Conservation (phyloP, 1,284 basidiomycete species). For the Spongiforma sp. region DNA sequence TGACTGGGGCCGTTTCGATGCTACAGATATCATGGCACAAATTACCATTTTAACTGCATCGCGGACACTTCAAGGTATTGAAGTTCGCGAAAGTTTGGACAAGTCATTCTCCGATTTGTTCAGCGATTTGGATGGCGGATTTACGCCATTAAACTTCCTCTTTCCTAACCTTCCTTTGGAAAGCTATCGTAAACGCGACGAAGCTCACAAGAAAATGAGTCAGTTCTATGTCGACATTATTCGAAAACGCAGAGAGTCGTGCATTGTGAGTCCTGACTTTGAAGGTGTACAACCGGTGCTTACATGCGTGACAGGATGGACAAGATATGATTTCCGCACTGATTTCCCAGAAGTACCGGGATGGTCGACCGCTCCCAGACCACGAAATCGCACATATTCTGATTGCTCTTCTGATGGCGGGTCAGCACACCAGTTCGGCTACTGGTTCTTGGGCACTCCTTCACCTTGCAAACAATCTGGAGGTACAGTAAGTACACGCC, state of each 20-base stretch:
- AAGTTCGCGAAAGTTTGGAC: constrained; percentile 83
- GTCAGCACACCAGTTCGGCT: constrained; percentile 97
- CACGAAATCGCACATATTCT: constrained; percentile 97
- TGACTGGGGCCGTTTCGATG: constrained; percentile 78
- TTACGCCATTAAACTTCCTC: constrained; percentile 93
- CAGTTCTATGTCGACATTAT: constrained; percentile 95
- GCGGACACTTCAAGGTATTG: constrained; percentile 91
- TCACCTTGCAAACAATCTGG: constrained; percentile 83
- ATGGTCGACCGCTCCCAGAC: constrained; percentile 81
- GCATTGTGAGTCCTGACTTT: constrained; percentile 41
- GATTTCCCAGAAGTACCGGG: constrained; percentile 86
- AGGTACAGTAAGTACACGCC: constrained; percentile 67
- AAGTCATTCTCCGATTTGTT: constrained; percentile 89
- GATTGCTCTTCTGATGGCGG: constrained; percentile 96
- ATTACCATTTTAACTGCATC: constrained; percentile 96
- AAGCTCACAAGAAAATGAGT: constrained; percentile 93
- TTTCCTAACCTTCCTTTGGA: constrained; percentile 94
- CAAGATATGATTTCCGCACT: constrained; percentile 95
- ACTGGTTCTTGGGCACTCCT: constrained; percentile 93
- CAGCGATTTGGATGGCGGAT: constrained; percentile 92
- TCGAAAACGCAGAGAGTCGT: constrained; percentile 68
- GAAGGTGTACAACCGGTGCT: constrained; percentile 5
- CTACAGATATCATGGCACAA: constrained; percentile 81
- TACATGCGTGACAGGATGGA: constrained; percentile 55
- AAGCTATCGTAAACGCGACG: constrained; percentile 87